phyloP scores from a whole-genome alignment of 2,329 filamentous ascomycete species.

The Aspergillus quadricinctus region DNA sequence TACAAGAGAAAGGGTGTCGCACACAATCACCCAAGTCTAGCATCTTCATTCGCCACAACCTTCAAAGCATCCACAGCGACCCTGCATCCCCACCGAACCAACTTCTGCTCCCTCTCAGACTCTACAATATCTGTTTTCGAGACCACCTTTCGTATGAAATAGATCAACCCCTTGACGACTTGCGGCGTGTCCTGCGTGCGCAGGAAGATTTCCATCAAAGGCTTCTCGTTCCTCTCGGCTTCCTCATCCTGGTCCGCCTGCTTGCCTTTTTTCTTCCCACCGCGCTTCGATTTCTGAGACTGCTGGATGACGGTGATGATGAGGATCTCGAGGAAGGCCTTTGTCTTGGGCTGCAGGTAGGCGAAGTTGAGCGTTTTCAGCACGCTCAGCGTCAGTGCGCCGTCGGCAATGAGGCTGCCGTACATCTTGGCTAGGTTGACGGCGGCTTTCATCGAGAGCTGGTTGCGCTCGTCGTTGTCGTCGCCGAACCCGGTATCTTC shows the following conservation, averaged over 20 bases:
- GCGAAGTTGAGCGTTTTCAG: constrained; percentile 68
- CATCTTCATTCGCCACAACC: constrained; percentile 23
- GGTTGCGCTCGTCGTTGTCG: constrained; percentile 51
- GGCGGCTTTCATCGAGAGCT: constrained; percentile 53
- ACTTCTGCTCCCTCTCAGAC: constrained; percentile 49
- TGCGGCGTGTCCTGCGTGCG: constrained; percentile 60
- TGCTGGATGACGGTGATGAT: constrained; percentile 71
- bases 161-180: constrained; percentile 70
- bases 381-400: constrained; percentile 53
- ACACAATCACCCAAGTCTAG: background rate
- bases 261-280: constrained; percentile 17
- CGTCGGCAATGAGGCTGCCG: constrained; percentile 58
- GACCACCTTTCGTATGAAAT: constrained; percentile 73
- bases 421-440: constrained; percentile 67
- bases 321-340: constrained; percentile 73
- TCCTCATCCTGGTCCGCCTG: constrained; percentile 17
- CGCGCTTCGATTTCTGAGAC: constrained; percentile 49
- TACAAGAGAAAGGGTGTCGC: background rate
- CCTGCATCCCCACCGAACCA: constrained; percentile 45
- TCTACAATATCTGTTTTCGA: constrained; percentile 57
- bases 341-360: constrained; percentile 71
- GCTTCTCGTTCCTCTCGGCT: constrained; percentile 48
- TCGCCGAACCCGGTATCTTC: constrained; percentile 55
- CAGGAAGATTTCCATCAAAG: constrained; percentile 63
- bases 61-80: constrained; percentile 40